Evolutionary conservation across 1,284 basidiomycete genomes (phyloP), one percentile per base, ranked within the genome.

Genomic region (Apiotrichum brassicae): DNA sequence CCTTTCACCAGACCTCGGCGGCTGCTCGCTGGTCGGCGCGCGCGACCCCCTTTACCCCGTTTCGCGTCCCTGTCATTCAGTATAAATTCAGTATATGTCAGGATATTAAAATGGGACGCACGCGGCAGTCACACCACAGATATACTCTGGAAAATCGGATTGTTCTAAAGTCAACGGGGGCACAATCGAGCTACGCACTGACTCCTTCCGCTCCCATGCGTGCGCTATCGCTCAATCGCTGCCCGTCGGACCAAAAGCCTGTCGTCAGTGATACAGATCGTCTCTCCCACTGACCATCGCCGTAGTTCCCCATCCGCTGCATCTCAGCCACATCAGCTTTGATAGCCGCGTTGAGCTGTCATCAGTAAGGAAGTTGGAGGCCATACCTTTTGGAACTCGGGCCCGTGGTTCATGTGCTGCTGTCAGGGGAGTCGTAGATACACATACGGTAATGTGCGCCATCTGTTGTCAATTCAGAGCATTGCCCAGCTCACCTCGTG

Each of bases 361-460:
- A 37, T 52, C 32, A 53, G 48, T n/a, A n/a, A n/a, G n/a, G n/a
- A 26, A 11, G 23, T 19, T 19, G 12, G 6, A 3, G 9, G n/a
- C 19, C 58, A 8, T 24, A 70, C 69, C 46, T 66, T 65, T 39
- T 71, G 69, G 18, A 73, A 73, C 25, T 65, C 66, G 1, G 66
- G 64, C 0, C 69, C 69, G 46, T 73, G 71, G 44, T 73, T 73
- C 71, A 73, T 73, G 57, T 73, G 67, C 71, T 73, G 44, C 2
- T 12, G 33, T 34, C 25, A 47, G 55, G 11, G 18, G 12, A 2
- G 12, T 18, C 32, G 3, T 6, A 6, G 4, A 1, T 1, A 9
- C 20, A 41, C 61, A 13, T 30, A 66, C 68, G 45, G 68, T 62
- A 18, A 73, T 71, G 55, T 73, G 71, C 14, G 71, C 69, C 64